These are phyloP conservation scores for Zostera marina DNA, from an alignment of 116 monocot genomes.

Conservation along the genomic window DNA sequence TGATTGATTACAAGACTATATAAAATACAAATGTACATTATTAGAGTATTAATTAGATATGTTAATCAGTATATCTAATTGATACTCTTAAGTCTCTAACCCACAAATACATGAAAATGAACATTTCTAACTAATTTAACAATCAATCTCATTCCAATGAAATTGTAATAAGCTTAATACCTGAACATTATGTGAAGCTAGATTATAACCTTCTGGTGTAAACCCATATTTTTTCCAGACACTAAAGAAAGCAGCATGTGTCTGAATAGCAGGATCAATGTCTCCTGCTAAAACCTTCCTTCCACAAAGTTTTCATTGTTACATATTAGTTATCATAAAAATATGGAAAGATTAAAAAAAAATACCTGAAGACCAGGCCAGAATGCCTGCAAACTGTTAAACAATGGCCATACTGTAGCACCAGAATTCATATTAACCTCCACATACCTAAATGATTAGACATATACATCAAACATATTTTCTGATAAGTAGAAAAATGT, in stretches of 20 bases:
- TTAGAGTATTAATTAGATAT: too few species aligned
- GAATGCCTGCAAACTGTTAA: conserved; percentile 95
- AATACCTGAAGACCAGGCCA: conserved; percentile 98
- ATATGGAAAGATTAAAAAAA: background rate
- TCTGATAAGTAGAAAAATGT: background rate
- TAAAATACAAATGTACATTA: background rate
- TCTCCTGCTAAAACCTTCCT: conserved; percentile 99
- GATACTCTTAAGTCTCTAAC: too few species aligned
- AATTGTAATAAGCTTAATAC: conserved; percentile 16
- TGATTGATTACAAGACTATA: background rate
- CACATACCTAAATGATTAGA: conserved; percentile 51
- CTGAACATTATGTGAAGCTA: conserved; percentile 70
- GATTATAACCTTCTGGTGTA: conserved; percentile 93
- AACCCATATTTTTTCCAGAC: conserved; percentile 98
- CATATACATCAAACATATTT: background rate
- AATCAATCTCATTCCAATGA: background rate
- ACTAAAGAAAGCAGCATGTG: conserved; percentile 97
- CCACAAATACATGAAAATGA: background rate
- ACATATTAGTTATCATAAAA: background rate
- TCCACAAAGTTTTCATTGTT: conserved; percentile 15
- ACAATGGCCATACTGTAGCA: conserved; percentile 88
- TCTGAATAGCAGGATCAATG: conserved; percentile 79
- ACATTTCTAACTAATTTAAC: background rate
- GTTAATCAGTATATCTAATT: too few species aligned
- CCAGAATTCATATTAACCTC: conserved; percentile 99